Percentiles rank a stretch among this genome's conserved stretches.
These are phyloP conservation scores for Phytophthora multivora DNA, from an alignment of 352 stramenopile species.

Conservation along the genomic window DNA sequence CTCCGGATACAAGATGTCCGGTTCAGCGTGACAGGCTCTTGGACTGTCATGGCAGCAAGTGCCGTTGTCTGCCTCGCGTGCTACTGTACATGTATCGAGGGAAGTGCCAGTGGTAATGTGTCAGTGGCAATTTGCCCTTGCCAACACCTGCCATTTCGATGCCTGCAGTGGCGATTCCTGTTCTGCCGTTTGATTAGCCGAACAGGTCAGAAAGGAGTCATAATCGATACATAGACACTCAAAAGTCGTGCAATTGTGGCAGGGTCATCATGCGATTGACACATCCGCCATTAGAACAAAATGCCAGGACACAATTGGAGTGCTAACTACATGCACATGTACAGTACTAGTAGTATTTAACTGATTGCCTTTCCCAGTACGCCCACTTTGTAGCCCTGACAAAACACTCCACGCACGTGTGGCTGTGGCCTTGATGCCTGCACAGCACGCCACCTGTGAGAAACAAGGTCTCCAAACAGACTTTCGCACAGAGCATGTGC, in stretches of 20 bases:
- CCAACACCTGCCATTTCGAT: conserved; percentile 7
- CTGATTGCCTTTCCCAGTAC: background rate
- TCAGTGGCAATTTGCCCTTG: too few species aligned
- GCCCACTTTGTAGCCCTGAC: background rate
- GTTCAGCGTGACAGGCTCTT: conserved; percentile 17
- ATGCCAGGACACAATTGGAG: too few species aligned
- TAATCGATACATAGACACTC: conserved; percentile 22
- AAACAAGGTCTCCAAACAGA: conserved; percentile 12
- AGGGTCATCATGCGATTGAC: background rate
- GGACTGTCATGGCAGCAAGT: background rate
- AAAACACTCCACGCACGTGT: background rate
- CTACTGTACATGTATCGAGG: too few species aligned
- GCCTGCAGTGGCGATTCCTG: conserved; percentile 2
- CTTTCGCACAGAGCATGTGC: conserved; percentile 2
- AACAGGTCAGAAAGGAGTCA: background rate
- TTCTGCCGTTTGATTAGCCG: conserved; percentile 12
- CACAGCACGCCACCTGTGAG: conserved; percentile 2
- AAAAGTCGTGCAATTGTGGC: conserved; percentile 18
- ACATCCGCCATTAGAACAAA: too few species aligned
- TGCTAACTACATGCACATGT: too few species aligned
- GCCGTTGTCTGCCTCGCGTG: background rate
- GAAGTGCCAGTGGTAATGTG: too few species aligned
- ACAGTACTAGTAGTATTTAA: too few species aligned
- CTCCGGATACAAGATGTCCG: conserved; percentile 18
- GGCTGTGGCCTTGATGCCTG: background rate